Conservation (phyloP, 2,329 filamentous ascomycete species). For the Botrytis medusae region DNA sequence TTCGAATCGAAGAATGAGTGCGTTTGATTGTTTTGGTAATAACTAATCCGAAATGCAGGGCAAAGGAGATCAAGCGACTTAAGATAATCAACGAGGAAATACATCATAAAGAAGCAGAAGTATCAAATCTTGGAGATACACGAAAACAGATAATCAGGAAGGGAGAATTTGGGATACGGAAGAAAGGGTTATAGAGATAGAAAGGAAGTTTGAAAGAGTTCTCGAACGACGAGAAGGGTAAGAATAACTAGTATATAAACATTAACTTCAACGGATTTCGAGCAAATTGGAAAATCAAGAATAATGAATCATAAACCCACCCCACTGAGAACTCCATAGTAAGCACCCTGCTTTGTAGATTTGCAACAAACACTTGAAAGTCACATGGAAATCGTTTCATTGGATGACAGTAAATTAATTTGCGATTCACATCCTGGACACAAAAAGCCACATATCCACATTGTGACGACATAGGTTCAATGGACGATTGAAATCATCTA, state of each 20-base stretch:
- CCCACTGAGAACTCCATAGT: background rate
- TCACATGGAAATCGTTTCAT: background rate
- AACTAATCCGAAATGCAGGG: background rate
- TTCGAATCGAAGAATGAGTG: background rate
- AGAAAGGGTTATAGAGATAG: background rate
- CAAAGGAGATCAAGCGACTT: background rate
- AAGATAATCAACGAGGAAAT: background rate
- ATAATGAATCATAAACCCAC: background rate
- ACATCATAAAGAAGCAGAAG: background rate
- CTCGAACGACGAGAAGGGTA: background rate
- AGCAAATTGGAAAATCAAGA: background rate
- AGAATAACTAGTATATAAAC: background rate
- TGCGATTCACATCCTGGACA: background rate
- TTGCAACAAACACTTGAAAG: background rate
- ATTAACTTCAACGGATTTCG: background rate
- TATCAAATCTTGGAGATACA: background rate
- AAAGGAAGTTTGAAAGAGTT: background rate
- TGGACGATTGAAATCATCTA: background rate
- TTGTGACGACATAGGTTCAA: background rate
- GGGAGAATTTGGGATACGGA: background rate
- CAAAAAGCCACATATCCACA: background rate
- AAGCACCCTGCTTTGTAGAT: background rate
- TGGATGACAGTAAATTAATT: background rate
- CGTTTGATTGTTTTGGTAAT: background rate
- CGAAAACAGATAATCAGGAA: background rate